These are phyloP conservation scores for Pugionium cornutum DNA, from an alignment of 345 rosid species.

Conservation along the genomic window DNA sequence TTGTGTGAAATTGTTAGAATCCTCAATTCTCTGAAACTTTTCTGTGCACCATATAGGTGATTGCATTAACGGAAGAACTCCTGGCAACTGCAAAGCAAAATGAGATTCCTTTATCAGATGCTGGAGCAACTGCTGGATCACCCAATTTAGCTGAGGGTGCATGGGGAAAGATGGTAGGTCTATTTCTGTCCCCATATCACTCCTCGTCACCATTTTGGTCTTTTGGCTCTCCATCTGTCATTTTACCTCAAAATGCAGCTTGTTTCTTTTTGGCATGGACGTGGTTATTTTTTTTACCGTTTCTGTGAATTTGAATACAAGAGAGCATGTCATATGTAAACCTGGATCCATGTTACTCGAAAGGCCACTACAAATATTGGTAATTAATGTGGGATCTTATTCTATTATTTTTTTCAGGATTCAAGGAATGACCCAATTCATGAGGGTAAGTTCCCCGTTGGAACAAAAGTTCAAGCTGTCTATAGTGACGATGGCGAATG, in stretches of 20 bases:
- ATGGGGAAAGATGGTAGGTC: conserved; percentile 44
- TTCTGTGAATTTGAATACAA: too few relatives aligned
- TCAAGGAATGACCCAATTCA: conserved; percentile 45
- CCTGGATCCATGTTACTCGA: too few relatives aligned
- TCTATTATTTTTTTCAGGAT: conserved; percentile 39
- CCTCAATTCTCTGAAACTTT: conserved; percentile 13
- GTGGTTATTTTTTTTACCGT: too few relatives aligned
- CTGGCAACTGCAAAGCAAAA: conserved; percentile 81
- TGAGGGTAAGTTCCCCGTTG: conserved; percentile 62
- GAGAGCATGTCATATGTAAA: too few relatives aligned
- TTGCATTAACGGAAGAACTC: conserved; percentile 86
- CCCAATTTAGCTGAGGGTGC: conserved; percentile 43
- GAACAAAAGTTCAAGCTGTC: conserved; percentile 95
- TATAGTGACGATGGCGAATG: conserved; percentile 98
- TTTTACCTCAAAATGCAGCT: too few relatives aligned
- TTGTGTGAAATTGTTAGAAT: too few relatives aligned
- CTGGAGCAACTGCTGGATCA: conserved; percentile 36
- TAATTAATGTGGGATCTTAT: too few relatives aligned
- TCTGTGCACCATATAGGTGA: conserved; percentile 63
- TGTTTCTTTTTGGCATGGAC: too few relatives aligned
- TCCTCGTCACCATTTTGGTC: background rate
- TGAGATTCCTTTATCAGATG: conserved; percentile 54
- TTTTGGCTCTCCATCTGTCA: too few relatives aligned
- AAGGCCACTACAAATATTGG: too few relatives aligned
- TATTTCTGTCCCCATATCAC: conserved; percentile 14